Conservation (phyloP, 768 basidiomycete genomes). For the Tulasnella sp. region DNA sequence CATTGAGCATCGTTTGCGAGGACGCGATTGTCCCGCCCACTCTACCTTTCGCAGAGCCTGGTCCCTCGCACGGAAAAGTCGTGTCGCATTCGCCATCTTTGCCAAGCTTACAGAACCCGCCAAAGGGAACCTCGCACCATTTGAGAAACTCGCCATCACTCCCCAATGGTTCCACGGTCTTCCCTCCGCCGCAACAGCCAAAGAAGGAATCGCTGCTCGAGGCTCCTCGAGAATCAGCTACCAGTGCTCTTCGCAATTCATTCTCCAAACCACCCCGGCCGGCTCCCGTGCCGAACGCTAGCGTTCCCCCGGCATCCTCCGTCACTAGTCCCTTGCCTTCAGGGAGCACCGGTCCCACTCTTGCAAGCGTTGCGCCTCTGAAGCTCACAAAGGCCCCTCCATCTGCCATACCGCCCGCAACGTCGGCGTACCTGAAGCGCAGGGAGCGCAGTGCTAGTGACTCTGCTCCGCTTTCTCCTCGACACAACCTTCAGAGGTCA, state of each 20-base stretch:
- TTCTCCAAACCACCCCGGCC: slow-evolving; percentile 29
- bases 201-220: not conserved
- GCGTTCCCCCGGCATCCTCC: not conserved
- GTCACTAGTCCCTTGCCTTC: not conserved
- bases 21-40: not conserved
- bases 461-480: slow-evolving; percentile 5
- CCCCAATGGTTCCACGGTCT: not conserved
- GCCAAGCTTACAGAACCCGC: not conserved
- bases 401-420: not conserved
- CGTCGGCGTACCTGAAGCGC: not conserved
- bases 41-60: not conserved
- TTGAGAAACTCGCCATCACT: slow-evolving; percentile 3
- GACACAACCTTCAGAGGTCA: not conserved
- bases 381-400: not conserved
- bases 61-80: not conserved
- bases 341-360: not conserved
- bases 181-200: not conserved
- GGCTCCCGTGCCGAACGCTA: not conserved
- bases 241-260: slow-evolving; percentile 8
- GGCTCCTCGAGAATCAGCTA: not conserved
- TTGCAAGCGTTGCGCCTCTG: not conserved
- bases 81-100: not conserved
- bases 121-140: not conserved
- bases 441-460: slow-evolving; percentile 27
- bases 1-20: not conserved